Evolutionary conservation across 306 rosid genomes (phyloP).

Genomic region (Prinsepia uniflora): DNA sequence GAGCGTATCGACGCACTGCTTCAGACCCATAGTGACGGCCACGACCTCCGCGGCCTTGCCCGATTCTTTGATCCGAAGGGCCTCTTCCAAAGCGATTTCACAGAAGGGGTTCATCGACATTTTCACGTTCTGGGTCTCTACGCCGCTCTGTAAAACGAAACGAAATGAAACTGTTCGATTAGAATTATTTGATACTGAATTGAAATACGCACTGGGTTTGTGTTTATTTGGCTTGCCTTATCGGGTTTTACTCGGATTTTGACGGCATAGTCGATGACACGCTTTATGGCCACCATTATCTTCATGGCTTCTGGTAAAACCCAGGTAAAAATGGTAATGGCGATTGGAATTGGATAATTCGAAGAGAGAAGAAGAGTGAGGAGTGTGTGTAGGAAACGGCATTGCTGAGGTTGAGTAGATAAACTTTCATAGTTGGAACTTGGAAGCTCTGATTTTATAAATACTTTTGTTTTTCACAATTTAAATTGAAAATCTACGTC

Average conservation of each 20-base stretch:
- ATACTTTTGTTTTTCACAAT: not conserved
- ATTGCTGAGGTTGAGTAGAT: not conserved
- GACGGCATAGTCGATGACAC: conserved; percentile 89
- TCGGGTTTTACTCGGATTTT: conserved; percentile 89
- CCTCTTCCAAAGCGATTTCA: conserved; percentile 92
- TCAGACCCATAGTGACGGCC: conserved; percentile 74
- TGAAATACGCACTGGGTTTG: conserved; percentile 9
- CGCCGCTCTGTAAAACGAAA: conserved; percentile 48
- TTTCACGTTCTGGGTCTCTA: conserved; percentile 93
- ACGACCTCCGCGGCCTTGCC: conserved; percentile 86
- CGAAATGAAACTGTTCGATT: not conserved
- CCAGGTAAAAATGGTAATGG: not conserved
- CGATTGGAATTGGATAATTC: not conserved
- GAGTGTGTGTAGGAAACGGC: not conserved
- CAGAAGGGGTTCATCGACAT: conserved; percentile 99
- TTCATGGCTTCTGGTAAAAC: conserved; percentile 44
- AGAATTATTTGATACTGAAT: conserved; percentile 11
- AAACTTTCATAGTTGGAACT: not conserved
- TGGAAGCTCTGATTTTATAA: too few species aligned
- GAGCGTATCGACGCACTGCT: conserved; percentile 72
- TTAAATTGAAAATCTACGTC: not conserved
- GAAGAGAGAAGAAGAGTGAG: not conserved
- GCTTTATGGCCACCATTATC: conserved; percentile 84
- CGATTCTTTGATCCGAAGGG: conserved; percentile 72
- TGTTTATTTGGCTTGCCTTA: conserved; percentile 33